A percentile compares a stretch with the other conserved stretches of the same genome.
Conservation (phyloP, 2,329 filamentous ascomycete genomes). For the Parafenestella ontariensis region DNA sequence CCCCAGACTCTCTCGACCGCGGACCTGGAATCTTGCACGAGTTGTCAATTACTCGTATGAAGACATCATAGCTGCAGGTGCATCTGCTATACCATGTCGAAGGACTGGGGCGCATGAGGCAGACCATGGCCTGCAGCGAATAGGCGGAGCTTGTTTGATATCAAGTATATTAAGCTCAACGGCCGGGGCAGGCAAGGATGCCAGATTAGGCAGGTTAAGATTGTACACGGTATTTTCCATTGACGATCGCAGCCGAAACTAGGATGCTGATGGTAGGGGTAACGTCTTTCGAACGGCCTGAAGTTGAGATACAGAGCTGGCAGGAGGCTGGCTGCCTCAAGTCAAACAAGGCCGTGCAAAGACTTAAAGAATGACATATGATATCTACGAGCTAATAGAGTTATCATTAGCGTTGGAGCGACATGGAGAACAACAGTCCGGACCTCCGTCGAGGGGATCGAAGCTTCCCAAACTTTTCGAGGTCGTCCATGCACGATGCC, state of each 20-base stretch:
- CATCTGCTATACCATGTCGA: conserved; percentile 4
- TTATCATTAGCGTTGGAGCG: too few species aligned
- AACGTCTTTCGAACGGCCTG: neutral
- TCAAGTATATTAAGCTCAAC: conserved; percentile 11
- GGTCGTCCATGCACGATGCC: neutral
- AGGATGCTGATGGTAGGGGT: neutral
- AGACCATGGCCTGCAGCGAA: conserved; percentile 19
- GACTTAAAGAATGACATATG: too few species aligned
- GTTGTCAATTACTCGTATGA: conserved; percentile 1
- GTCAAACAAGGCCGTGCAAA: neutral
- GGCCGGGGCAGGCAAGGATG: conserved; percentile 12
- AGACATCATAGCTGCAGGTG: conserved; percentile 27
- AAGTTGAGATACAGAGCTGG: neutral
- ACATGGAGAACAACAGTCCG: too few species aligned
- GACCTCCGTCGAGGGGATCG: conserved; percentile 1
- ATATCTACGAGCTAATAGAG: neutral
- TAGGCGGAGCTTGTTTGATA: conserved; percentile 12
- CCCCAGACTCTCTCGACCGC: conserved; percentile 8
- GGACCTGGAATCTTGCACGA: conserved; percentile 8
- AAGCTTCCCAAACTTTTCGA: conserved; percentile 7
- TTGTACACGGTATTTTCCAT: conserved; percentile 2
- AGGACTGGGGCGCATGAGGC: conserved; percentile 19
- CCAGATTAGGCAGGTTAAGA: conserved; percentile 17
- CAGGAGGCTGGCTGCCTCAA: neutral
- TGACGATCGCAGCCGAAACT: conserved; percentile 2